phyloP scores from a whole-genome alignment of 2,329 filamentous ascomycete species.

The Periconia sp. region DNA sequence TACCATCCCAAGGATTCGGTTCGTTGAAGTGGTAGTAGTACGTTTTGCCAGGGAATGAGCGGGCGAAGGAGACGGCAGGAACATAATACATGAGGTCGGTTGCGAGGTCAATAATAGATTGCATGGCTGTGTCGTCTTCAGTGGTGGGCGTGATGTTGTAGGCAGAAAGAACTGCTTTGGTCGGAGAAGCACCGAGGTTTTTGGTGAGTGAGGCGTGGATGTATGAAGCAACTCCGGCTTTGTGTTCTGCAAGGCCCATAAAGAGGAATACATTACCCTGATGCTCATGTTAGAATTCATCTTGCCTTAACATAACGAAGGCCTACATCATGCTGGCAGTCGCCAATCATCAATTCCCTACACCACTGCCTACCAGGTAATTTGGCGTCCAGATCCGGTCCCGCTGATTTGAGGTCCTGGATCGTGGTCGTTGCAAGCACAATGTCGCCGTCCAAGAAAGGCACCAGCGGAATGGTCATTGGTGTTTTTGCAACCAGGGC shows the following conservation, averaged over 20 bases:
- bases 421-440: conserved; percentile 30
- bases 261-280: conserved; percentile 25
- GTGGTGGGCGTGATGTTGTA: conserved; percentile 46
- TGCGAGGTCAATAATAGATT: conserved; percentile 46
- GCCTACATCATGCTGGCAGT: conserved; percentile 53
- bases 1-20: conserved; percentile 33
- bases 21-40: conserved; percentile 30
- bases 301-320: neutral
- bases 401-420: conserved; percentile 3
- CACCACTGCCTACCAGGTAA: conserved; percentile 51
- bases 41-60: conserved; percentile 21
- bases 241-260: conserved; percentile 21
- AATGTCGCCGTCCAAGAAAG: conserved; percentile 52
- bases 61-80: conserved; percentile 46
- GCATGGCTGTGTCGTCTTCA: conserved; percentile 46
- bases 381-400: neutral
- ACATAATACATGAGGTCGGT: conserved; percentile 54
- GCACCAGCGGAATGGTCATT: conserved; percentile 38
- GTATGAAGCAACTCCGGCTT: conserved; percentile 25
- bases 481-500: conserved; percentile 48
- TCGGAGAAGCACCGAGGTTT: conserved; percentile 20
- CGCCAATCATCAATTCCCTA: conserved; percentile 51
- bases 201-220: conserved; percentile 35
- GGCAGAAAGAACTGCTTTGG: conserved; percentile 33
- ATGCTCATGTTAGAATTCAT: neutral